Percentiles rank a stretch among this genome's conserved stretches.
Evolutionary conservation across 2,329 filamentous ascomycete genomes (phyloP).

Genomic region (Macrophomina pseudophaseolina): DNA sequence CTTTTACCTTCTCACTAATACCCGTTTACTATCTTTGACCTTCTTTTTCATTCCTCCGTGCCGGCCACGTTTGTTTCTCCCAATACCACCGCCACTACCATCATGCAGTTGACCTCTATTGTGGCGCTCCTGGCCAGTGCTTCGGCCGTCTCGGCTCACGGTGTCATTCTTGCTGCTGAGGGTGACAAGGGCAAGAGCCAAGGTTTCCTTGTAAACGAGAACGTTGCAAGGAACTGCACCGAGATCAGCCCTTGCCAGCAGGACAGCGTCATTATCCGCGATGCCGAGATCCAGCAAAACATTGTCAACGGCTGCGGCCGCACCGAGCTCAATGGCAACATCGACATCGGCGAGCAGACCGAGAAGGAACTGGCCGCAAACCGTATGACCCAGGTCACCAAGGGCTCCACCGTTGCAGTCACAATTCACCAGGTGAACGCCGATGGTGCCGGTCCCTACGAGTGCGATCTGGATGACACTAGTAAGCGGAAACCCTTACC

Average conservation of each 20-base stretch:
- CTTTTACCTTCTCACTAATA: slow-evolving; percentile 17
- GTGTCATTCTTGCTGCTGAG: slow-evolving; percentile 38
- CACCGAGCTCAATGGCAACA: slow-evolving; percentile 44
- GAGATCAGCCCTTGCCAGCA: slow-evolving; percentile 46
- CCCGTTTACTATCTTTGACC: slow-evolving; percentile 7
- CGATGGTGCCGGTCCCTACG: slow-evolving; percentile 59
- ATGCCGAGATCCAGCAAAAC: slow-evolving; percentile 44
- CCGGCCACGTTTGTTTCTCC: slow-evolving; percentile 5
- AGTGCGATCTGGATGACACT: slow-evolving; percentile 36
- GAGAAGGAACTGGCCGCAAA: slow-evolving; percentile 42
- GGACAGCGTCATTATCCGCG: slow-evolving; percentile 44
- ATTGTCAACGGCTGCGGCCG: slow-evolving; percentile 46
- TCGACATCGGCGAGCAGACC: slow-evolving; percentile 46
- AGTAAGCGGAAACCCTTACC: slow-evolving; percentile 41
- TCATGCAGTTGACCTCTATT: slow-evolving; percentile 36
- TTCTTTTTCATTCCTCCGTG: neutral
- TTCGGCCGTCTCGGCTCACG: slow-evolving; percentile 39
- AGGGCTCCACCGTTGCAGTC: slow-evolving; percentile 37
- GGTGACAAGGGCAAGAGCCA: slow-evolving; percentile 39
- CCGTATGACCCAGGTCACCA: slow-evolving; percentile 36
- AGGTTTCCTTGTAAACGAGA: slow-evolving; percentile 41
- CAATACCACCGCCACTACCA: neutral
- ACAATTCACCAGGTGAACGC: slow-evolving; percentile 60
- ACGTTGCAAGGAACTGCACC: slow-evolving; percentile 44
- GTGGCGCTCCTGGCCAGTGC: slow-evolving; percentile 40